A percentile compares a stretch with the other conserved stretches of the same genome.
phyloP scores from a whole-genome alignment of 2,329 filamentous ascomycete genomes.

The Biscogniauxia mediterranea region DNA sequence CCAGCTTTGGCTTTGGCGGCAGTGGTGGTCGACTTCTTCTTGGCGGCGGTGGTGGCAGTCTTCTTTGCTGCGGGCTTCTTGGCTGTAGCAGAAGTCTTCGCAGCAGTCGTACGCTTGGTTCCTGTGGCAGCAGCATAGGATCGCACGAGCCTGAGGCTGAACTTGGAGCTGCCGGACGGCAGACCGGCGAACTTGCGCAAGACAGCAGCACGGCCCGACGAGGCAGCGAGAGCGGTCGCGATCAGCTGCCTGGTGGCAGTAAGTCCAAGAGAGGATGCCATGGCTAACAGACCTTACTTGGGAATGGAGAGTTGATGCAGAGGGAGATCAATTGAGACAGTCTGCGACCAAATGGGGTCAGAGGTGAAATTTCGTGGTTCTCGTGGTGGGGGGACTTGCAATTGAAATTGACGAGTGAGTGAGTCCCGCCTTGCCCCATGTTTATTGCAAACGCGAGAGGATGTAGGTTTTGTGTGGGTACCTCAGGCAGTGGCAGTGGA shows the following conservation, averaged over 20 bases:
- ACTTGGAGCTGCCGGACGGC: constrained; percentile 3
- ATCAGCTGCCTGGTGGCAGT: constrained; percentile 36
- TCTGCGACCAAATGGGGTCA: neutral
- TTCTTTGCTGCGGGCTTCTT: constrained; percentile 17
- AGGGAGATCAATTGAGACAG: constrained; percentile 1
- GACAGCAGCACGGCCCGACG: constrained; percentile 17
- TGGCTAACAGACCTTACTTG: constrained; percentile 25
- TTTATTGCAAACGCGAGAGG: constrained; percentile 23
- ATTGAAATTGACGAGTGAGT: neutral
- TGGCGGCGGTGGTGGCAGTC: constrained; percentile 14
- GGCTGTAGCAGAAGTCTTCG: constrained; percentile 13
- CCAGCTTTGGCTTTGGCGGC: constrained; percentile 3
- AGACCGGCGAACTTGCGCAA: constrained; percentile 17
- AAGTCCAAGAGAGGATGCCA: constrained; percentile 43
- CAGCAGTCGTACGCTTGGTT: constrained; percentile 18
- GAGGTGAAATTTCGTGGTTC: constrained; percentile 1
- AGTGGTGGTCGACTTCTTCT: constrained; percentile 2
- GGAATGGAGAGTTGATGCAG: neutral
- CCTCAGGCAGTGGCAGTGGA: neutral
- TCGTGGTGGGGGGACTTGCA: constrained; percentile 2
- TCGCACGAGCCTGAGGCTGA: constrained; percentile 7
- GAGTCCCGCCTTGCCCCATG: constrained; percentile 14
- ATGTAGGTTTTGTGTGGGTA: neutral
- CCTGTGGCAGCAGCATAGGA: constrained; percentile 20
- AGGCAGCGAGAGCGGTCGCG: constrained; percentile 20